phyloP scores from a whole-genome alignment of 176 grass and related monocot genomes.

The Zizania latifolia region DNA sequence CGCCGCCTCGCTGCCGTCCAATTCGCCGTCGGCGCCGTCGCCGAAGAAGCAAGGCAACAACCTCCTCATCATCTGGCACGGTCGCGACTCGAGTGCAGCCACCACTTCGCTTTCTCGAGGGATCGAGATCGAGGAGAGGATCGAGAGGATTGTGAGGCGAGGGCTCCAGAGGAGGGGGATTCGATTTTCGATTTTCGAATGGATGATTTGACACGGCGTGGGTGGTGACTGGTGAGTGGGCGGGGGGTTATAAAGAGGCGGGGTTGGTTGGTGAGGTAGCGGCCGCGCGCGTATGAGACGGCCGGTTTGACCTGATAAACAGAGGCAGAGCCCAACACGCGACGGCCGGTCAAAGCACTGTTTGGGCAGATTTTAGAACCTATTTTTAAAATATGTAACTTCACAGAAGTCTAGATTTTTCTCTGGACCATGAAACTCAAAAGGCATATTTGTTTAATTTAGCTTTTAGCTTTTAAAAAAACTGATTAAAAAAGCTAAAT shows the following conservation, averaged over 20 bases:
- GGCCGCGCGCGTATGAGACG: background rate
- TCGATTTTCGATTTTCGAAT: background rate
- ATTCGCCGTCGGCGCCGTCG: background rate
- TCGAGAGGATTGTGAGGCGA: background rate
- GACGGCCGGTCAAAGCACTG: background rate
- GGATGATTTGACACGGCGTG: conserved; percentile 13
- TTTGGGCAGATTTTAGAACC: too few species aligned
- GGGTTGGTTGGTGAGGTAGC: background rate
- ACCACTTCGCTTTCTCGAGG: too few species aligned
- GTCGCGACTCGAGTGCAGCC: background rate
- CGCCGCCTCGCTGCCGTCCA: too few species aligned
- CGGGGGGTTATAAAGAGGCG: background rate
- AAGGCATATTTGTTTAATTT: too few species aligned
- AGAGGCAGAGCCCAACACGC: background rate
- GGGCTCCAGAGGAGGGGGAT: too few species aligned
- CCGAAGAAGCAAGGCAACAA: conserved; percentile 23
- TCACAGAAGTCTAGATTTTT: too few species aligned
- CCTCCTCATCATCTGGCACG: conserved; percentile 18
- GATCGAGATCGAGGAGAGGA: too few species aligned
- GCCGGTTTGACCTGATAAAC: conserved; percentile 1
- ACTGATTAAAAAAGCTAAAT: too few species aligned
- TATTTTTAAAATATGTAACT: too few species aligned
- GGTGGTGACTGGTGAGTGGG: too few species aligned
- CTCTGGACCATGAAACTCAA: too few species aligned
- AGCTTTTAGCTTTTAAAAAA: too few species aligned